Conservation (phyloP, 257 asterid genomes). For the Nicotiana attenuata region DNA sequence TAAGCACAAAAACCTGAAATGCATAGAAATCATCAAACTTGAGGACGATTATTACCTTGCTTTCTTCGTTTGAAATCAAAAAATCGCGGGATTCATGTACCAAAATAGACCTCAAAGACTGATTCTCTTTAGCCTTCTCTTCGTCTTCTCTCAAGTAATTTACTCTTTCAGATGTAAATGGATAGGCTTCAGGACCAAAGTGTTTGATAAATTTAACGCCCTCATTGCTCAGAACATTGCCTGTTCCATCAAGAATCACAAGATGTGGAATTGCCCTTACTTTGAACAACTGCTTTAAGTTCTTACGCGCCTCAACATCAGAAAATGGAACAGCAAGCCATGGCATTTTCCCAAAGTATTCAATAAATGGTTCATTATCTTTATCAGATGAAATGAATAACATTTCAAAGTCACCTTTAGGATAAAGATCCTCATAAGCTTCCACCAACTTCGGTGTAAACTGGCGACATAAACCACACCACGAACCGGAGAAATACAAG, state of each 20-base stretch:
- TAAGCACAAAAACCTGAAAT: background rate
- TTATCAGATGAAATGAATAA: slow-evolving; percentile 30
- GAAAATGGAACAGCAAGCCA: slow-evolving; percentile 35
- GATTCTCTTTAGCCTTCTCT: slow-evolving; percentile 17
- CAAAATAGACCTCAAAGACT: slow-evolving; percentile 26
- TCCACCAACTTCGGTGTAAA: slow-evolving; percentile 27
- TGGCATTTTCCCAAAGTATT: slow-evolving; percentile 29
- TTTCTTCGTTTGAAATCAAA: slow-evolving; percentile 21
- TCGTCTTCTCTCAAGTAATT: slow-evolving; percentile 19
- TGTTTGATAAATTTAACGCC: slow-evolving; percentile 16
- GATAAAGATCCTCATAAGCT: slow-evolving; percentile 13
- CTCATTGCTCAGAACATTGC: slow-evolving; percentile 17
- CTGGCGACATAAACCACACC: slow-evolving; percentile 34
- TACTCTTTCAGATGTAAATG: slow-evolving; percentile 24
- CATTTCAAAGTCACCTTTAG: slow-evolving; percentile 24
- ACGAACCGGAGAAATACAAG: slow-evolving; percentile 24
- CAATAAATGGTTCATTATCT: slow-evolving; percentile 26
- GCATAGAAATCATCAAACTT: background rate
- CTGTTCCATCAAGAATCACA: slow-evolving; percentile 21
- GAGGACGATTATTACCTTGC: slow-evolving; percentile 13
- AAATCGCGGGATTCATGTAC: slow-evolving; percentile 20
- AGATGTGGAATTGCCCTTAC: slow-evolving; percentile 31
- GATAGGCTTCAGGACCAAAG: slow-evolving; percentile 24
- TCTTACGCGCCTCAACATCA: slow-evolving; percentile 20
- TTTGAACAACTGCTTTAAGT: slow-evolving; percentile 19